Conservation (phyloP, 805 yeast species). For the Ogataea haglerorum region DNA sequence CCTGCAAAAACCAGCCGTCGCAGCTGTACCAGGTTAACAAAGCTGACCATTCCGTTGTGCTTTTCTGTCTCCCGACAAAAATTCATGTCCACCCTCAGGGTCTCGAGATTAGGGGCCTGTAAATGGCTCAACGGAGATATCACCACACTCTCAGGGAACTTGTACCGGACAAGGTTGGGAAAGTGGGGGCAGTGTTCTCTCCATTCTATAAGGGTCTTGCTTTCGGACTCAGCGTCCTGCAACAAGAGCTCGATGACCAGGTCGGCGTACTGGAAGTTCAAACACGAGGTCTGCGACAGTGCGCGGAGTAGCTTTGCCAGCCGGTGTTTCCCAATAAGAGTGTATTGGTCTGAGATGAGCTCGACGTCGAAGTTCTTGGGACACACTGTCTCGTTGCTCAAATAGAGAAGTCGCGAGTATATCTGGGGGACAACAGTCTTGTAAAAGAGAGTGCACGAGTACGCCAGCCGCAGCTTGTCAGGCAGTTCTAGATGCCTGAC, state of each 20-base stretch:
- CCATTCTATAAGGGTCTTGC: conserved; percentile 25
- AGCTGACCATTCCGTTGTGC: conserved; percentile 24
- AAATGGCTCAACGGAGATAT: conserved; percentile 25
- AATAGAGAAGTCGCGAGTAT: conserved; percentile 20
- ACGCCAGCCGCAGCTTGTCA: conserved; percentile 20
- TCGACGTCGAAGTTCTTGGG: conserved; percentile 17
- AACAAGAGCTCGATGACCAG: conserved; percentile 25
- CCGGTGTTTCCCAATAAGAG: conserved; percentile 15
- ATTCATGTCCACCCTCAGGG: conserved; percentile 27
- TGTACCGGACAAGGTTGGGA: conserved; percentile 18
- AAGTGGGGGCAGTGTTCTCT: conserved; percentile 16
- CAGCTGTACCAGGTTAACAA: conserved; percentile 22
- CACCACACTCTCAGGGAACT: conserved; percentile 21
- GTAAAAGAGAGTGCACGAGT: conserved; percentile 21
- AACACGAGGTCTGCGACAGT: conserved; percentile 13
- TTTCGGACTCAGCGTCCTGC: conserved; percentile 18
- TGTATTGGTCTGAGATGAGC: conserved; percentile 18
- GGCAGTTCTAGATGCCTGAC: conserved; percentile 13
- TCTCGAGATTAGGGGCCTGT: conserved; percentile 26
- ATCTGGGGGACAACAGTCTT: conserved; percentile 21
- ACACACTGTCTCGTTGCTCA: conserved; percentile 4
- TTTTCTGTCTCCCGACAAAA: conserved; percentile 28
- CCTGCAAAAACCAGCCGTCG: conserved; percentile 24
- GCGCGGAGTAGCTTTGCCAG: conserved; percentile 18
- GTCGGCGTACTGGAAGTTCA: conserved; percentile 25